Percentiles rank a stretch among this genome's conserved stretches.
phyloP scores from a whole-genome alignment of 768 basidiomycete species.

The Strobilomyces echinocephalus region DNA sequence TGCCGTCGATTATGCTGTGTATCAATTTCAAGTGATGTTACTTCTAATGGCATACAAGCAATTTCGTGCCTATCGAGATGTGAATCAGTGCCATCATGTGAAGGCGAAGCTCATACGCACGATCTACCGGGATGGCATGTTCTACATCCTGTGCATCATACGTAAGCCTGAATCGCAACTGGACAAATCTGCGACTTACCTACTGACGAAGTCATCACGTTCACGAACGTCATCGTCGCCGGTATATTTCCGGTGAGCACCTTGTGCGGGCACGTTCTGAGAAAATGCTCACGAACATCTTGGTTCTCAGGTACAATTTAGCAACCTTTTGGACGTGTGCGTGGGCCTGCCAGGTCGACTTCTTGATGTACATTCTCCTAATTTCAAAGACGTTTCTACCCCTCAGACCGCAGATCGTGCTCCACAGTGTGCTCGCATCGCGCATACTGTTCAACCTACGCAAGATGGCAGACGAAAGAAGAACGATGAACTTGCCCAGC shows the following conservation, averaged over 20 bases:
- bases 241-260: conserved; percentile 8
- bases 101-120: conserved; percentile 1
- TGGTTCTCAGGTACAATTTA: conserved; percentile 4
- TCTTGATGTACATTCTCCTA: not conserved
- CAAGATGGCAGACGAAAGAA: not conserved
- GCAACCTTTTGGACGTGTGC: conserved; percentile 4
- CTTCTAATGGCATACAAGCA: conserved; percentile 3
- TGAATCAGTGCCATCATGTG: no score
- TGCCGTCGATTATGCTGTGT: not conserved
- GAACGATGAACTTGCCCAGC: not conserved
- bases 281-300: not conserved
- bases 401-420: conserved; percentile 5
- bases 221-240: conserved; percentile 9
- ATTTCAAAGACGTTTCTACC: not conserved
- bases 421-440: not conserved
- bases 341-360: not conserved
- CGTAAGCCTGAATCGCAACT: not conserved
- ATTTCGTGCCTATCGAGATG: conserved; percentile 2
- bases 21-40: conserved; percentile 5
- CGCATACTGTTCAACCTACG: conserved; percentile 14
- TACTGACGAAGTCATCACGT: conserved; percentile 8
- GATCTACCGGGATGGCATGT: conserved; percentile 15
- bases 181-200: not conserved
- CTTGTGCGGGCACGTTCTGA: not conserved
- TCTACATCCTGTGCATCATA: conserved; percentile 17